Conservation (phyloP, 768 basidiomycete species). For the Leccinum fibrillosum region DNA sequence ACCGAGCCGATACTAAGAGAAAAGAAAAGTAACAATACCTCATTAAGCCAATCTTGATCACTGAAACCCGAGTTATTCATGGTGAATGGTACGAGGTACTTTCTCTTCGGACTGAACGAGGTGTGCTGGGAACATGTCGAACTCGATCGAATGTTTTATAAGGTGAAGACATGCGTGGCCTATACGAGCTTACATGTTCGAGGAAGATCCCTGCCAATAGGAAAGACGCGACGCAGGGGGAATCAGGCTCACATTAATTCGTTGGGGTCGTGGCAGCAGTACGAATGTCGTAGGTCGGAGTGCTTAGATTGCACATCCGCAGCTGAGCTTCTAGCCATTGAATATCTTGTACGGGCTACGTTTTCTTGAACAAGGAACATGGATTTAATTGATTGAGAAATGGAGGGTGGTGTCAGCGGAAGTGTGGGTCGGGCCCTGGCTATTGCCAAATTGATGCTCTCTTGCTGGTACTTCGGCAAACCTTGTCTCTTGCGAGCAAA, state of each 20-base stretch:
- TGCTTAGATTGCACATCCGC: too few relatives aligned
- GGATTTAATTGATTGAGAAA: too few relatives aligned
- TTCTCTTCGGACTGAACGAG: background rate
- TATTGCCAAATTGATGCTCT: too few relatives aligned
- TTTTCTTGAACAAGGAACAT: too few relatives aligned
- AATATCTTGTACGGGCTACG: too few relatives aligned
- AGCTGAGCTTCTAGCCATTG: too few relatives aligned
- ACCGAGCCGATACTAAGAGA: background rate
- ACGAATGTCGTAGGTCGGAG: background rate
- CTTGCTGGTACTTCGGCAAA: too few relatives aligned
- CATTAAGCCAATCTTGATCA: background rate
- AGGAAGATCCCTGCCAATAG: background rate
- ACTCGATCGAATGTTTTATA: conserved; percentile 8
- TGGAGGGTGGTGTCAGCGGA: too few relatives aligned
- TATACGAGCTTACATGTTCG: background rate
- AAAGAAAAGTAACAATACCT: background rate
- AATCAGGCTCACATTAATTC: background rate
- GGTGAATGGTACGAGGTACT: background rate
- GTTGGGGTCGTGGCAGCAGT: background rate
- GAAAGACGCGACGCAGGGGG: background rate
- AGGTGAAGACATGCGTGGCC: background rate
- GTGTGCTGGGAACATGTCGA: background rate
- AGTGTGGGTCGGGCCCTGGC: too few relatives aligned
- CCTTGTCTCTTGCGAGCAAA: too few relatives aligned
- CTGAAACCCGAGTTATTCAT: background rate